Evolutionary conservation across 2,329 filamentous ascomycete genomes (phyloP), one percentile per base, ranked within the genome.

Genomic region (Claviceps monticola): DNA sequence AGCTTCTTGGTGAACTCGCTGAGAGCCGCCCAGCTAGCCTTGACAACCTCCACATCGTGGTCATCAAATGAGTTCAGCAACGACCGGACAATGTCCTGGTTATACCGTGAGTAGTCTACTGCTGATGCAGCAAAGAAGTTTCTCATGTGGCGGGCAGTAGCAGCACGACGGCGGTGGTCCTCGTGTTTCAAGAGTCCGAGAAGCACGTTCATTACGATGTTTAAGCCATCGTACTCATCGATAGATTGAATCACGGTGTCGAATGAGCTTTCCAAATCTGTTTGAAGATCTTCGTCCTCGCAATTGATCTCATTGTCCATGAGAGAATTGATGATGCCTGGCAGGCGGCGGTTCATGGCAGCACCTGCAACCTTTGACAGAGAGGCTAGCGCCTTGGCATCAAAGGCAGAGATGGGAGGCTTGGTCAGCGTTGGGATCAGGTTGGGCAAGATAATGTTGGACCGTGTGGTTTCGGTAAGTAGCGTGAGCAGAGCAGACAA

Each of bases 401-500:
- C 96, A 76, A 98, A 98, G 1, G 84, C 80, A 29, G 89, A 86
- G 59, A 98, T 95, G 1, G 93, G 93, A 51, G 88, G 83, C 8
- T 86, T 84, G 54, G 94, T 86, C 36, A 98, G 78, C 2, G 90
- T 97, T 0, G 94, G 93, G 54, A 98, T 88, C 52, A 98, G 83
- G 67, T 95, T 96, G 19, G 93, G 94, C 53, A 98, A 73, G 61
- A 98, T 98, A 59, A 95, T 90, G 66, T 96, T 98, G 21, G 91
- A 95, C 56, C 93, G 80, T 7, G 88, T 93, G 16, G 88, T 83
- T 67, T 98, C 93, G 0, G 91, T 97, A 56, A 98, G 83, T 21
- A 98, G 78, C 0, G 93, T 98, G 56, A 98, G 79, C 44, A 98
- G 82, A 43, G 93, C 94, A 49, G 89, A 86, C 19, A 98, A 75